A percentile compares a stretch with the other conserved stretches of the same genome.
Evolutionary conservation across 805 yeast species (phyloP).

Genomic region (Zygosaccharomyces lentus): DNA sequence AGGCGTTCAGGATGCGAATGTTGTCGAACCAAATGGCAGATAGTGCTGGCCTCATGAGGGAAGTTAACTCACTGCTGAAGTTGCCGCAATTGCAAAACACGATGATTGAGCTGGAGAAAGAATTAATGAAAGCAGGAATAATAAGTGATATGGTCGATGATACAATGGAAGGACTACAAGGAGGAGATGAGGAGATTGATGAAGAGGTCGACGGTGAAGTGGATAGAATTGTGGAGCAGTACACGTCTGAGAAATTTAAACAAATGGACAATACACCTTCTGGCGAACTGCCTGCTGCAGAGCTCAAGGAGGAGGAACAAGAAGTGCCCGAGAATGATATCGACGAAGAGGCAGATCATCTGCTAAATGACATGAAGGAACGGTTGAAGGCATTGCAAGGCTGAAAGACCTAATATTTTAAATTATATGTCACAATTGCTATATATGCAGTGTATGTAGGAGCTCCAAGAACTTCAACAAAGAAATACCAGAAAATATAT

Average conservation of each 20-base stretch:
- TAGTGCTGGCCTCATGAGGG: slow-evolving; percentile 80
- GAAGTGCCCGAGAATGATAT: slow-evolving; percentile 41
- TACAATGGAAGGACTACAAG: slow-evolving; percentile 68
- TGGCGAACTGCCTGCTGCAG: slow-evolving; percentile 21
- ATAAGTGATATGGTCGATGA: slow-evolving; percentile 96
- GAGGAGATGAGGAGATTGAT: slow-evolving; percentile 54
- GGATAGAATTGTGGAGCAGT: slow-evolving; percentile 52
- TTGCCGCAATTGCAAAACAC: slow-evolving; percentile 77
- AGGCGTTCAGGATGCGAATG: slow-evolving; percentile 81
- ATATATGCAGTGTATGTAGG: slow-evolving; percentile 1
- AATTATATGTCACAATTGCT: not conserved
- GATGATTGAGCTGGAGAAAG: slow-evolving; percentile 82
- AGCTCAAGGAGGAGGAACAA: slow-evolving; percentile 31
- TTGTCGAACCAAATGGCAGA: slow-evolving; percentile 75
- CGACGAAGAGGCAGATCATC: slow-evolving; percentile 65
- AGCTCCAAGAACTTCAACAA: not conserved
- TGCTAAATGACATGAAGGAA: slow-evolving; percentile 83
- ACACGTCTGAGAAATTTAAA: slow-evolving; percentile 41
- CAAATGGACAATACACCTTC: slow-evolving; percentile 38
- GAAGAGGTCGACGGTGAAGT: slow-evolving; percentile 62
- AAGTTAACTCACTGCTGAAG: slow-evolving; percentile 72
- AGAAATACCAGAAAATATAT: not conserved
- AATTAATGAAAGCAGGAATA: slow-evolving; percentile 78
- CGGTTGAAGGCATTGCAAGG: slow-evolving; percentile 79
- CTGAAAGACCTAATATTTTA: slow-evolving; percentile 20